These are phyloP conservation scores for Metschnikowia cerradonensis DNA, from an alignment of 805 yeast species.

Conservation along the genomic window DNA sequence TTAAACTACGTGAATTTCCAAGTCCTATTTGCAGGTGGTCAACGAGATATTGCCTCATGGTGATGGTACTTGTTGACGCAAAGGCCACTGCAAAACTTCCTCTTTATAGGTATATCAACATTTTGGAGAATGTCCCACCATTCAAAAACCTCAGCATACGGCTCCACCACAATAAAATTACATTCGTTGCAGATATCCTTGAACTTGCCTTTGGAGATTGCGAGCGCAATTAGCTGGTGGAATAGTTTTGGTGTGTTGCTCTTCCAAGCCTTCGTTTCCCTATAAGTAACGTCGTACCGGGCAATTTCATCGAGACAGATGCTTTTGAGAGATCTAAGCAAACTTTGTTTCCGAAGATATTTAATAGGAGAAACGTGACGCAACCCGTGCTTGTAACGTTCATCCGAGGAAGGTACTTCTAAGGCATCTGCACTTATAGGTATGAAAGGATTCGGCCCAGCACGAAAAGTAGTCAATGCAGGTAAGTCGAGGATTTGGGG, in stretches of 20 bases:
- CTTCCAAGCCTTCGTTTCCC: conserved; percentile 56
- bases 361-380: conserved; percentile 24
- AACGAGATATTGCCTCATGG: neutral
- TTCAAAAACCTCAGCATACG: conserved; percentile 55
- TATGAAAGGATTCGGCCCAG: conserved; percentile 52
- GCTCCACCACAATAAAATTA: conserved; percentile 45
- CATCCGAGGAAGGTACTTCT: conserved; percentile 2
- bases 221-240: conserved; percentile 46
- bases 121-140: conserved; percentile 65
- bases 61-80: conserved; percentile 34
- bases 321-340: conserved; percentile 46
- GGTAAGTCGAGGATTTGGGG: conserved; percentile 47
- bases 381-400: conserved; percentile 6
- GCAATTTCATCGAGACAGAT: conserved; percentile 48
- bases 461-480: conserved; percentile 41
- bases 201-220: conserved; percentile 48
- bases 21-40: neutral
- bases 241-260: conserved; percentile 40
- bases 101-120: conserved; percentile 47
- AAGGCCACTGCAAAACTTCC: conserved; percentile 51
- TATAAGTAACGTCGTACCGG: conserved; percentile 47
- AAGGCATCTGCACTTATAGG: conserved; percentile 26
- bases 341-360: conserved; percentile 13
- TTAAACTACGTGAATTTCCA: neutral
- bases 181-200: conserved; percentile 55